Conservation (phyloP, 2,329 filamentous ascomycete species). For the Ascochyta viciae-villosae region DNA sequence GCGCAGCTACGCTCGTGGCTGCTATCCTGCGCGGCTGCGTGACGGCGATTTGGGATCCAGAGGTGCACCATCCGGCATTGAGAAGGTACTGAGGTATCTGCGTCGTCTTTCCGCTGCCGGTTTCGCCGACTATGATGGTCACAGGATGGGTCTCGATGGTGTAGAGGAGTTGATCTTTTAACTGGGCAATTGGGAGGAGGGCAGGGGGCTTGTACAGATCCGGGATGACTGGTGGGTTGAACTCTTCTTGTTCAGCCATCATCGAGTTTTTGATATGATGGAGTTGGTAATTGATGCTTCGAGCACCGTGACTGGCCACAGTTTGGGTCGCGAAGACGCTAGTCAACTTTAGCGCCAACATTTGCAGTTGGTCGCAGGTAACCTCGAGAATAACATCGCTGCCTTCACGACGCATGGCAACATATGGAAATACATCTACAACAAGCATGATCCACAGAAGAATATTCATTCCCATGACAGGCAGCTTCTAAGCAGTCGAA, state of each 20-base stretch:
- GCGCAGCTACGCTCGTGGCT: slow-evolving; percentile 84
- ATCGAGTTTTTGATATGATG: not conserved
- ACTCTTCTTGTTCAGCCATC: slow-evolving; percentile 51
- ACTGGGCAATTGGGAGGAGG: slow-evolving; percentile 84
- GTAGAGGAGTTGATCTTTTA: slow-evolving; percentile 81
- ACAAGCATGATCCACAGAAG: no score
- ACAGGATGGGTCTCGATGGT: slow-evolving; percentile 83
- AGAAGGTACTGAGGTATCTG: slow-evolving; percentile 93
- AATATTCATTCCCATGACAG: no score
- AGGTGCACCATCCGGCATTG: slow-evolving; percentile 83
- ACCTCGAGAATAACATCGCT: no score
- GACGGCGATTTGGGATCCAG: slow-evolving; percentile 83
- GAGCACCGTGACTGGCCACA: not conserved
- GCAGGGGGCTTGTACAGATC: slow-evolving; percentile 85
- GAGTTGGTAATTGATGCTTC: not conserved
- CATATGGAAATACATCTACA: no score
- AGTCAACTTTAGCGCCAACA: not conserved
- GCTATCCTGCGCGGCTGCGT: slow-evolving; percentile 94
- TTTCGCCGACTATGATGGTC: slow-evolving; percentile 90
- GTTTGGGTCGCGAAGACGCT: slow-evolving; percentile 1
- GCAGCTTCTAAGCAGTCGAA: no score
- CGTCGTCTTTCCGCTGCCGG: slow-evolving; percentile 83
- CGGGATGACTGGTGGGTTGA: slow-evolving; percentile 67
- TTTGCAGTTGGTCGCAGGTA: no score
- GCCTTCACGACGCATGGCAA: no score